Percentiles rank a stretch among this genome's conserved stretches.
Conservation (phyloP, 345 rosid species). For the Carallia pectinifolia region DNA sequence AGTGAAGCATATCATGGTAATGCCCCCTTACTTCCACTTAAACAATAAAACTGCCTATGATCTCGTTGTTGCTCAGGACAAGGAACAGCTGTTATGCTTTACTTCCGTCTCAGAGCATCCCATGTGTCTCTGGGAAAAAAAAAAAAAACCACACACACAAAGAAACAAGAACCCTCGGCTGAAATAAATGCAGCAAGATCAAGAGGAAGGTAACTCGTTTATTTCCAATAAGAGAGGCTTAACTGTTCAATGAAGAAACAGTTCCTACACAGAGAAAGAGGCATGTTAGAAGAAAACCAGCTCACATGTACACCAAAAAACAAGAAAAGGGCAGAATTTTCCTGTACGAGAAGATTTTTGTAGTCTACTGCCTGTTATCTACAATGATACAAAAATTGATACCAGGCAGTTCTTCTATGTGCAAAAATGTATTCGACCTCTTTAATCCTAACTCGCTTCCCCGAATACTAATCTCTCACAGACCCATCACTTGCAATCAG, state of each 20-base stretch:
- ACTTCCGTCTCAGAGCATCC: too few relatives aligned
- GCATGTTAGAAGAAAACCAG: slow-evolving; percentile 33
- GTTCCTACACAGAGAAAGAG: slow-evolving; percentile 23
- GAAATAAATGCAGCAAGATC: too few relatives aligned
- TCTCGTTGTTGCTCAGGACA: too few relatives aligned
- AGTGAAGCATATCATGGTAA: too few relatives aligned
- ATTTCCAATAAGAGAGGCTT: too few relatives aligned
- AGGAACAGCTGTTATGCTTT: too few relatives aligned
- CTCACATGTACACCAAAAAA: slow-evolving; percentile 43
- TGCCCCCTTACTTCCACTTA: too few relatives aligned
- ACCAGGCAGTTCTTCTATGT: slow-evolving; percentile 19
- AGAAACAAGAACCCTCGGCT: too few relatives aligned
- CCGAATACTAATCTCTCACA: slow-evolving; percentile 1
- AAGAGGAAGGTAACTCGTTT: too few relatives aligned
- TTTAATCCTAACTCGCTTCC: slow-evolving; percentile 1
- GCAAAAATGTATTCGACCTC: slow-evolving; percentile 4
- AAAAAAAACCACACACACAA: too few relatives aligned
- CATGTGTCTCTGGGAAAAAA: too few relatives aligned
- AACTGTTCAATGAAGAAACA: slow-evolving; percentile 1
- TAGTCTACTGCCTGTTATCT: slow-evolving; percentile 29
- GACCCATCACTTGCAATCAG: background rate
- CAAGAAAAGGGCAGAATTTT: slow-evolving; percentile 7
- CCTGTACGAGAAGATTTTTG: slow-evolving; percentile 12
- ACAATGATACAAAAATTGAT: slow-evolving; percentile 34
- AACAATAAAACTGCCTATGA: too few relatives aligned